Evolutionary conservation across 768 basidiomycete genomes (phyloP).

Genomic region (Mycena rebaudengoi): DNA sequence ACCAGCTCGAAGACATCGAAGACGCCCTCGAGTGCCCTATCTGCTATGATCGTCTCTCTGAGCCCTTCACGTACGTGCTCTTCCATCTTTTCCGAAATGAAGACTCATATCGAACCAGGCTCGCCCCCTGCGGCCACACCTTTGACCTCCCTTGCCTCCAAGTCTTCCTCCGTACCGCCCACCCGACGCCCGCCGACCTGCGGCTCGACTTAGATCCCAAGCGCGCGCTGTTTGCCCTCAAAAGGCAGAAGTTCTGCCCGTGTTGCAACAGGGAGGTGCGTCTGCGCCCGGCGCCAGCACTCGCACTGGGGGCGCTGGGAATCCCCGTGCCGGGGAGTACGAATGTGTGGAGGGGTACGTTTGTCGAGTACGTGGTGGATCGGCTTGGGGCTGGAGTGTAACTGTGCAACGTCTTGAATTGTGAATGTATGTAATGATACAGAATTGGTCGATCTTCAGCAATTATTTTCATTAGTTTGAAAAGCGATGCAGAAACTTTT

Average conservation of each 20-base stretch:
- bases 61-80: slow-evolving; percentile 7
- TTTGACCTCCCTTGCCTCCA: slow-evolving; percentile 17
- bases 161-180: slow-evolving; percentile 6
- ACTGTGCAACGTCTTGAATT: too few species aligned
- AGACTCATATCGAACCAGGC: not conserved
- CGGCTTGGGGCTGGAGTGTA: too few species aligned
- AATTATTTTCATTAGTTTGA: too few species aligned
- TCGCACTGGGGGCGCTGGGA: not conserved
- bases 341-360: slow-evolving; percentile 1
- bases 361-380: too few species aligned
- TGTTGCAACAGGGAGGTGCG: slow-evolving; percentile 10
- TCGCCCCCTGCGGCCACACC: slow-evolving; percentile 18
- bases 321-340: not conserved
- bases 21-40: slow-evolving; percentile 14
- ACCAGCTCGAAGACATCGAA: slow-evolving; percentile 10
- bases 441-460: too few species aligned
- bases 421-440: too few species aligned
- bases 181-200: slow-evolving; percentile 13
- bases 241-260: slow-evolving; percentile 10
- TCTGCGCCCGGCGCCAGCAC: not conserved
- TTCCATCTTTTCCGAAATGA: not conserved
- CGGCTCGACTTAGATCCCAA: not conserved
- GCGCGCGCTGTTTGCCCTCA: slow-evolving; percentile 2
- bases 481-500: too few species aligned
- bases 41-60: slow-evolving; percentile 15